phyloP scores from a whole-genome alignment of 176 grass and related monocot species.

The Tuctoria greenei region DNA sequence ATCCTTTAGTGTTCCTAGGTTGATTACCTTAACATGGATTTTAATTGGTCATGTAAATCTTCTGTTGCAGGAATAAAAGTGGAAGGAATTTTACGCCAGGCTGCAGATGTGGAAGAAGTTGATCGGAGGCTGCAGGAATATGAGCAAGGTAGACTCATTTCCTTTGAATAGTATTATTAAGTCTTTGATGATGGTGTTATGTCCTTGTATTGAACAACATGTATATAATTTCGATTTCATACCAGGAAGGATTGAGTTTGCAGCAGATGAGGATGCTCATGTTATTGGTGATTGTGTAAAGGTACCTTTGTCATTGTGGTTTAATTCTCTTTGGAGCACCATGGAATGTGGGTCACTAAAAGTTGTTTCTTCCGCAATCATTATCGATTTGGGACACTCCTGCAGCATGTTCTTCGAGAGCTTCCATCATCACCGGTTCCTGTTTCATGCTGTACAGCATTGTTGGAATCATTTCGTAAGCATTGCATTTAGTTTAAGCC shows the following conservation, averaged over 20 bases:
- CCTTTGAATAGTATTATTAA: slow-evolving; percentile 29
- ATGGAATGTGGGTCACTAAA: not conserved
- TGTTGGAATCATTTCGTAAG: slow-evolving; percentile 97
- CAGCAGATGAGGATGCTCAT: slow-evolving; percentile 90
- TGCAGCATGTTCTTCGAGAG: slow-evolving; percentile 95
- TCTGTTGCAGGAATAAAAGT: slow-evolving; percentile 79
- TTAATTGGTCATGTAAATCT: slow-evolving; percentile 37
- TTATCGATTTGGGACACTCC: slow-evolving; percentile 20
- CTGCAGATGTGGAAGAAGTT: slow-evolving; percentile 98
- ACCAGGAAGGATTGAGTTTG: slow-evolving; percentile 83
- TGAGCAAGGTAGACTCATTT: slow-evolving; percentile 79
- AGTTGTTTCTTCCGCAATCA: slow-evolving; percentile 14
- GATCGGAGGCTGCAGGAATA: slow-evolving; percentile 87
- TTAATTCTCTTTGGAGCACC: not conserved
- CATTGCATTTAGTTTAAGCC: slow-evolving; percentile 21
- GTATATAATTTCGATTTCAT: slow-evolving; percentile 37
- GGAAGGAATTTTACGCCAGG: slow-evolving; percentile 94
- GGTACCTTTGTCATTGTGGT: slow-evolving; percentile 45
- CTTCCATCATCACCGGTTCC: slow-evolving; percentile 97
- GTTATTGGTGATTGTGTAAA: slow-evolving; percentile 97
- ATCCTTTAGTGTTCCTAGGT: slow-evolving; percentile 27
- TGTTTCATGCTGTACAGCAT: slow-evolving; percentile 88
- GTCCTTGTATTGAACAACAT: slow-evolving; percentile 22
- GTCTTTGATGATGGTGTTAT: not conserved
- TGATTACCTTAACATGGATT: slow-evolving; percentile 22